A percentile compares a stretch with the other conserved stretches of the same genome.
Conservation (phyloP, 2,329 filamentous ascomycete species). For the Fusarium paranaense region DNA sequence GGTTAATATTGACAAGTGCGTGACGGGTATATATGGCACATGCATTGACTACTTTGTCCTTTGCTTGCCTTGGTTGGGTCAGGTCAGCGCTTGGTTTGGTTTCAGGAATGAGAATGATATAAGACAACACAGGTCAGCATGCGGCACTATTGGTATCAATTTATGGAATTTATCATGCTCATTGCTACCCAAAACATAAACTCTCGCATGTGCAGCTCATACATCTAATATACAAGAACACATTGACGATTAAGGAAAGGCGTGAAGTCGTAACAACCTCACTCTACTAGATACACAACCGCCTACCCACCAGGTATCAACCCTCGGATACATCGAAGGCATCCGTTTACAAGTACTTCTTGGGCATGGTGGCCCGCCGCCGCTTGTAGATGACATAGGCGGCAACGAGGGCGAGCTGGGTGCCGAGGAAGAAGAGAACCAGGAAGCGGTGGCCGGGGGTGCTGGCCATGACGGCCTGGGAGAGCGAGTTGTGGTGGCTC, state of each 20-base stretch:
- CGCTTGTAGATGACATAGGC: conserved; percentile 85
- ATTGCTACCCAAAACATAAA: conserved; percentile 32
- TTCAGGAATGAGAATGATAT: conserved; percentile 9
- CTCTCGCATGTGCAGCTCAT: conserved; percentile 32
- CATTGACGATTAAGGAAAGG: conserved; percentile 9
- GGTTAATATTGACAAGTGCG: not conserved
- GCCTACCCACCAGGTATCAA: not conserved
- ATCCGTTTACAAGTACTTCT: conserved; percentile 81
- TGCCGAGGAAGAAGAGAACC: conserved; percentile 78
- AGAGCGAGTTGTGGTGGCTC: conserved; percentile 62
- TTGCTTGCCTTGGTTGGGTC: not conserved
- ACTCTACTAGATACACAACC: conserved; percentile 26
- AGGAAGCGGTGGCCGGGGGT: conserved; percentile 63
- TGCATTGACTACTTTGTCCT: not conserved
- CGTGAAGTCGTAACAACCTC: conserved; percentile 20
- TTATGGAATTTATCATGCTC: conserved; percentile 36
- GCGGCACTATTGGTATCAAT: conserved; percentile 6
- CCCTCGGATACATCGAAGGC: not conserved
- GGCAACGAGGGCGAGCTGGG: conserved; percentile 77
- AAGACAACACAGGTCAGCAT: not conserved
- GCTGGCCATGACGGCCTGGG: conserved; percentile 60
- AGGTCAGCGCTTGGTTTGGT: not conserved
- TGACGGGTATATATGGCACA: conserved; percentile 4
- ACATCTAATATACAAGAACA: conserved; percentile 38
- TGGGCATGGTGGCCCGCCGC: conserved; percentile 79